A percentile compares a stretch with the other conserved stretches of the same genome.
Evolutionary conservation across 768 basidiomycete genomes (phyloP).

Genomic region (Boletus reticuloceps): DNA sequence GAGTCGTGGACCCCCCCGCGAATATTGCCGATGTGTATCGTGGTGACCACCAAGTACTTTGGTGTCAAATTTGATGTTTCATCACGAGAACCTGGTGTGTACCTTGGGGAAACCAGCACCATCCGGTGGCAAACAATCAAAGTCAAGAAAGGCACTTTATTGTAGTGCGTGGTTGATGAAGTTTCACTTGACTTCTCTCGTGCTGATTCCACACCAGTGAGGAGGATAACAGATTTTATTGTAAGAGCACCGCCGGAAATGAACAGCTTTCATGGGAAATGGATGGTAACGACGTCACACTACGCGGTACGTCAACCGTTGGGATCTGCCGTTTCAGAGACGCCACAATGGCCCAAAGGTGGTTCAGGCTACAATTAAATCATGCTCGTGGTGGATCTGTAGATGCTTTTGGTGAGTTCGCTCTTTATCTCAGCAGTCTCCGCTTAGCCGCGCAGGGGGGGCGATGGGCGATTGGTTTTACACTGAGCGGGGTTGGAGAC

Average conservation of each 20-base stretch:
- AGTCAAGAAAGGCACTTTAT: background rate
- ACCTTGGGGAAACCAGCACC: background rate
- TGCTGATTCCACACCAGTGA: background rate
- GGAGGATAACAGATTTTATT: background rate
- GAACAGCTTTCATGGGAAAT: constrained; percentile 1
- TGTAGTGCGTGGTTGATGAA: background rate
- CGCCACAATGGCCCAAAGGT: background rate
- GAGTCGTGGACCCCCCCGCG: background rate
- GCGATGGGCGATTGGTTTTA: constrained; percentile 1
- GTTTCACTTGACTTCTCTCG: background rate
- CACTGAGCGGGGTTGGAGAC: constrained; percentile 5
- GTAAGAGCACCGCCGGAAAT: background rate
- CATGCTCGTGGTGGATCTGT: constrained; percentile 1
- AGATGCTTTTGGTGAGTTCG: background rate
- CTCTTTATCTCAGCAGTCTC: no score
- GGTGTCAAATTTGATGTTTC: background rate
- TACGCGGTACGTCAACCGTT: background rate
- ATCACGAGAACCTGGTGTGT: background rate
- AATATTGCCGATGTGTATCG: background rate
- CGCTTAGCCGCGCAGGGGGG: background rate
- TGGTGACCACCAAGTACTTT: background rate
- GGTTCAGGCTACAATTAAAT: constrained; percentile 3
- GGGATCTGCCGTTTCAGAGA: constrained; percentile 2
- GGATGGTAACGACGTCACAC: background rate
- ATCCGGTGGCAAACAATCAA: background rate